phyloP scores from a whole-genome alignment of 139 green algal genomes.

The Picochlorum sp. region DNA sequence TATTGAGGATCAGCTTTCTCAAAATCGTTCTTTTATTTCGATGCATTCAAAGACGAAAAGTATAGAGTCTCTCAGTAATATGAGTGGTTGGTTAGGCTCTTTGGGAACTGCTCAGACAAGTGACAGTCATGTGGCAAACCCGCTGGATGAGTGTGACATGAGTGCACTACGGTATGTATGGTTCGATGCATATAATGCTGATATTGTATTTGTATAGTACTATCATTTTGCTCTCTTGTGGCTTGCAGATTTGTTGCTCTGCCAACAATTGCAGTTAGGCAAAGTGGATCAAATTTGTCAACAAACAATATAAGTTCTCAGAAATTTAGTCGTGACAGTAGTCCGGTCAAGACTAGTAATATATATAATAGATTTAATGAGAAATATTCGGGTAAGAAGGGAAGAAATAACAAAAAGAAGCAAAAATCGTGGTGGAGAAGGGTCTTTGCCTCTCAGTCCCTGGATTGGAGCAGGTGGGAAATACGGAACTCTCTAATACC shows the following conservation, averaged over 20 bases:
- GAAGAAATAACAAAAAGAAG: not conserved
- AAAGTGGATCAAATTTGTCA: too few relatives aligned
- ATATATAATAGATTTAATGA: not conserved
- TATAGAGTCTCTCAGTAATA: too few relatives aligned
- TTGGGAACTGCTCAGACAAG: not conserved
- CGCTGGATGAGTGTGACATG: not conserved
- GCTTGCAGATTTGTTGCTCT: not conserved
- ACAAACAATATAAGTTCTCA: too few relatives aligned
- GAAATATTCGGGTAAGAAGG: not conserved
- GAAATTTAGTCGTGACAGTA: not conserved
- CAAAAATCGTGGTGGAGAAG: conserved; percentile 8
- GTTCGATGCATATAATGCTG: not conserved
- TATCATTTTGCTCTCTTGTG: not conserved
- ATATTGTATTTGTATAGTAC: not conserved
- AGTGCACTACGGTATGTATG: not conserved
- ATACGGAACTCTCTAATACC: conserved; percentile 14
- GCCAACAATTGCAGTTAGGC: not conserved
- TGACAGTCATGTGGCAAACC: not conserved
- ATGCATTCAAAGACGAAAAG: not conserved
- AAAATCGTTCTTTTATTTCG: not conserved
- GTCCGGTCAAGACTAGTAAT: not conserved
- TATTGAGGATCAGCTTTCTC: not conserved
- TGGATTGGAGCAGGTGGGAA: conserved; percentile 16
- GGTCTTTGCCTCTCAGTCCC: not conserved
- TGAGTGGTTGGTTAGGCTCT: not conserved